Evolutionary conservation across 176 grass and related monocot species (phyloP).

Genomic region (Oryza meridionalis): DNA sequence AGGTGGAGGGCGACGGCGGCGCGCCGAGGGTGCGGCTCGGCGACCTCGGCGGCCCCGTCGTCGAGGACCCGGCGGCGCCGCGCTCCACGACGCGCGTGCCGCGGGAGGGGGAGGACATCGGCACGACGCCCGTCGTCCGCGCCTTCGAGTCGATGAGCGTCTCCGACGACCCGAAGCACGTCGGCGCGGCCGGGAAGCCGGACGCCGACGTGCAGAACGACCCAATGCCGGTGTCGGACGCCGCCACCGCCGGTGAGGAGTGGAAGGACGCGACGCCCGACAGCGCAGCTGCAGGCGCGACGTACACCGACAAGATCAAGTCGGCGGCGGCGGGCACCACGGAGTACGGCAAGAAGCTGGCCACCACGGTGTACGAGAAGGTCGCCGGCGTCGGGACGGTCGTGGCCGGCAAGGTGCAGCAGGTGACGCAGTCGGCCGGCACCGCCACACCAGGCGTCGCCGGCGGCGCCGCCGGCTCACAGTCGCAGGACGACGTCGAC

Average conservation of each 20-base stretch:
- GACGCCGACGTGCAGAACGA: conserved; percentile 14
- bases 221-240: conserved; percentile 13
- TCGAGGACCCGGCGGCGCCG: conserved; percentile 69
- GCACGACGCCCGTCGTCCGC: conserved; percentile 61
- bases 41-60: conserved; percentile 34
- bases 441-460: conserved; percentile 26
- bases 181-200: not conserved
- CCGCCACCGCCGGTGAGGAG: not conserved
- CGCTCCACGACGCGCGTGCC: conserved; percentile 39
- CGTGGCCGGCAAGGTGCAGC: conserved; percentile 50
- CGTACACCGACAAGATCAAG: conserved; percentile 63
- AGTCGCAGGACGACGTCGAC: not conserved
- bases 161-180: conserved; percentile 44
- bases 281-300: not conserved
- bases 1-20: conserved; percentile 8
- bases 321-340: conserved; percentile 54
- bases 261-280: conserved; percentile 9
- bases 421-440: conserved; percentile 8
- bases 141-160: conserved; percentile 66
- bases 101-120: conserved; percentile 71
- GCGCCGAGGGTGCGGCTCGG: conserved; percentile 31
- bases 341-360: conserved; percentile 68
- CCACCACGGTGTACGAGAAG: conserved; percentile 61
- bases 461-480: not conserved
- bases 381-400: conserved; percentile 52